Conservation (phyloP, 352 stramenopile species). For the Phytopythium sindhum region DNA sequence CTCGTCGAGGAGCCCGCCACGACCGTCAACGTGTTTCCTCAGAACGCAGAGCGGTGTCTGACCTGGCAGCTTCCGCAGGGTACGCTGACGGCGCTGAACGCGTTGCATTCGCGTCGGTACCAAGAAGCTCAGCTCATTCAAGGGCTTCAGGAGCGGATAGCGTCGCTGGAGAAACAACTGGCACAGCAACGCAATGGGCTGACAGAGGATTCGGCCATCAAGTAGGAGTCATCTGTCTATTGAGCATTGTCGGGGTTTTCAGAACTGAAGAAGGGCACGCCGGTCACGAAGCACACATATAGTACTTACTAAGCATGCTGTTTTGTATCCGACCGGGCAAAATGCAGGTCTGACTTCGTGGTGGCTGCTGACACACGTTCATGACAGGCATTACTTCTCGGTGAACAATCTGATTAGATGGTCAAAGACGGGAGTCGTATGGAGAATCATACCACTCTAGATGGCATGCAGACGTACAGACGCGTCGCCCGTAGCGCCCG, state of each 20-base stretch:
- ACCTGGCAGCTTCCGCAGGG: conserved; percentile 70
- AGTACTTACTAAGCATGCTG: not conserved
- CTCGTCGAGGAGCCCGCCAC: conserved; percentile 42
- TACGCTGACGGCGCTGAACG: conserved; percentile 47
- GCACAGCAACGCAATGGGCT: not conserved
- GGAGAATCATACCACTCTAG: not conserved
- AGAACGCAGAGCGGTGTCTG: conserved; percentile 47
- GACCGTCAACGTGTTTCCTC: conserved; percentile 46
- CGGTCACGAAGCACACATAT: too few relatives aligned
- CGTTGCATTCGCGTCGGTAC: conserved; percentile 33
- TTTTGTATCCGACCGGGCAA: not conserved
- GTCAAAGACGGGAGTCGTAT: not conserved
- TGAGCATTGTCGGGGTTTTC: too few relatives aligned
- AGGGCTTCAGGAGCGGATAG: conserved; percentile 33
- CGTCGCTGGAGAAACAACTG: conserved; percentile 23
- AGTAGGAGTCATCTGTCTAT: not conserved
- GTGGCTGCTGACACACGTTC: not conserved
- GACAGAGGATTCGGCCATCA: not conserved
- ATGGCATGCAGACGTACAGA: not conserved
- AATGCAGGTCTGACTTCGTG: too few relatives aligned
- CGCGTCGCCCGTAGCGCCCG: not conserved
- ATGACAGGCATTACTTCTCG: not conserved
- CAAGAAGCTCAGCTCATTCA: conserved; percentile 41
- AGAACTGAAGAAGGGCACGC: too few relatives aligned
- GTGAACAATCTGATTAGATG: not conserved